Conservation (phyloP, 2,329 filamentous ascomycete genomes). For the Fusarium heterosporum region DNA sequence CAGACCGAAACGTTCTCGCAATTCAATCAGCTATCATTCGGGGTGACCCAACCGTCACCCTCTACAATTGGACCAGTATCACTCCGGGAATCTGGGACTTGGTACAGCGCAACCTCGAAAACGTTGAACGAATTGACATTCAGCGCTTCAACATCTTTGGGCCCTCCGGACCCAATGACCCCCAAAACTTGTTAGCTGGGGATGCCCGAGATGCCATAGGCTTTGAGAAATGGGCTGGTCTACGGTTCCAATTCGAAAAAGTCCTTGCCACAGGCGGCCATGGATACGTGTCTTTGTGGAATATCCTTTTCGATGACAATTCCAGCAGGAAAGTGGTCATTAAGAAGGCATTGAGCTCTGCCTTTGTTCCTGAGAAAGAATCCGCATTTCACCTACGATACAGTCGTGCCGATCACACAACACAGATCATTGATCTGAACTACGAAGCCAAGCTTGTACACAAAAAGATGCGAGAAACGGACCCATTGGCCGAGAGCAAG, state of each 20-base stretch:
- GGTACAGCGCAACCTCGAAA: background rate
- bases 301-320: constrained; percentile 39
- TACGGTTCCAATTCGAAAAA: constrained; percentile 43
- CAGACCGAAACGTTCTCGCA: constrained; percentile 23
- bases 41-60: constrained; percentile 29
- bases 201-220: background rate
- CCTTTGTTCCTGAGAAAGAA: constrained; percentile 33
- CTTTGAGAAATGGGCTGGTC: constrained; percentile 27
- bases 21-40: constrained; percentile 39
- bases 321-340: constrained; percentile 43
- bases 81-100: background rate
- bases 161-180: background rate
- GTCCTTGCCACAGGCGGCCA: constrained; percentile 46
- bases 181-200: background rate
- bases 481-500: background rate
- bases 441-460: constrained; percentile 21
- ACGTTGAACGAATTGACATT: background rate
- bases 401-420: constrained; percentile 43
- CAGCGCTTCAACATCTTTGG: background rate
- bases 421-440: constrained; percentile 45
- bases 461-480: constrained; percentile 1
- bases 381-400: constrained; percentile 46
- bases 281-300: constrained; percentile 45
- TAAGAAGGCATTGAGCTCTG: constrained; percentile 28
- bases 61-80: constrained; percentile 10